Conservation (phyloP, 805 yeast species). For the Candida khao-thaluensis region DNA sequence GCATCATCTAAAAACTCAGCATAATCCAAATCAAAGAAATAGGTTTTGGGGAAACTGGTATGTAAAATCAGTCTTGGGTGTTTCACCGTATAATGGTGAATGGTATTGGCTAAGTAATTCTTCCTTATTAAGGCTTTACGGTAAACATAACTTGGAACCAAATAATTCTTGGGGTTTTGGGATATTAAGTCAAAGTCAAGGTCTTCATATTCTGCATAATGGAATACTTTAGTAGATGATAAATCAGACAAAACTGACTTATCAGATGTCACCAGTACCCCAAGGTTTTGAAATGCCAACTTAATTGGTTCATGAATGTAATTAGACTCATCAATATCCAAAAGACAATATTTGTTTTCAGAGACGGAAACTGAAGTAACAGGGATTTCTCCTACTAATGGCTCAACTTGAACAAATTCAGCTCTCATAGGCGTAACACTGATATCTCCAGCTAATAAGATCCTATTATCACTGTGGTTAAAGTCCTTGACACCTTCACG, state of each 20-base stretch:
- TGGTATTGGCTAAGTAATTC: conserved; percentile 81
- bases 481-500: conserved; percentile 41
- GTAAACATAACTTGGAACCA: conserved; percentile 77
- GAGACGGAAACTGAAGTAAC: conserved; percentile 18
- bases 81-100: conserved; percentile 72
- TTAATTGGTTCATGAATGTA: conserved; percentile 46
- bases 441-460: conserved; percentile 60
- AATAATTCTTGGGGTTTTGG: conserved; percentile 46
- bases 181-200: conserved; percentile 68
- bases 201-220: conserved; percentile 89
- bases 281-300: conserved; percentile 31
- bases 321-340: conserved; percentile 36
- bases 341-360: conserved; percentile 23
- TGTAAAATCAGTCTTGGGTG: conserved; percentile 64
- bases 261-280: conserved; percentile 18
- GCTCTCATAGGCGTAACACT: conserved; percentile 63
- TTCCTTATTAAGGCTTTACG: conserved; percentile 90
- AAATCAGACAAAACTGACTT: conserved; percentile 15
- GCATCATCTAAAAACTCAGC: conserved; percentile 96
- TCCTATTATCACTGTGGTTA: conserved; percentile 66
- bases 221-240: conserved; percentile 48
- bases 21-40: conserved; percentile 82
- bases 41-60: conserved; percentile 69
- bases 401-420: conserved; percentile 55
- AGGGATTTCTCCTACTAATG: conserved; percentile 57